phyloP scores from a whole-genome alignment of 495 filamentous ascomycete species.

The Annulohypoxylon bovei region DNA sequence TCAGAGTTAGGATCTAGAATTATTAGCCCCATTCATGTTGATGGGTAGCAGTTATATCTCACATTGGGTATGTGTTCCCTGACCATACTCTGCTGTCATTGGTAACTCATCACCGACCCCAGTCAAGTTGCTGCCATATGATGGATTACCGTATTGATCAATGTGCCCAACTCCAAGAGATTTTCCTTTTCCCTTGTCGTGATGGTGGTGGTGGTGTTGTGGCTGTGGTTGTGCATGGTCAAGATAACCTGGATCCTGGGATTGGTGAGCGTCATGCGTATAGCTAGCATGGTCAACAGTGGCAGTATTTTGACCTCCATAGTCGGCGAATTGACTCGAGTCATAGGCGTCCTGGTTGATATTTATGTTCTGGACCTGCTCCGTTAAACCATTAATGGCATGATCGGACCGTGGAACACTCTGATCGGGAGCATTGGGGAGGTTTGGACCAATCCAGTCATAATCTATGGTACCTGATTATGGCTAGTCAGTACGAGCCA shows the following conservation, averaged over 20 bases:
- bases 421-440: slow-evolving; percentile 31
- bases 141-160: slow-evolving; percentile 22
- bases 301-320: slow-evolving; percentile 20
- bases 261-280: slow-evolving; percentile 35
- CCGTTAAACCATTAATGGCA: slow-evolving; percentile 35
- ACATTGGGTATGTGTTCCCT: slow-evolving; percentile 32
- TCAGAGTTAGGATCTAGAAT: slow-evolving; percentile 24
- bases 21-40: slow-evolving; percentile 5
- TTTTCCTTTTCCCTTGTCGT: slow-evolving; percentile 42
- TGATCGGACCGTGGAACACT: slow-evolving; percentile 43
- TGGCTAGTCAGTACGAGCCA: slow-evolving; percentile 28
- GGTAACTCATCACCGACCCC: background rate
- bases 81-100: slow-evolving; percentile 14
- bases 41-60: background rate
- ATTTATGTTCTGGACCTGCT: slow-evolving; percentile 29
- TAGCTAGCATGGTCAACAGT: slow-evolving; percentile 37
- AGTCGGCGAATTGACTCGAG: slow-evolving; percentile 24
- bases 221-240: slow-evolving; percentile 27
- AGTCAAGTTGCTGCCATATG: slow-evolving; percentile 1
- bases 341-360: slow-evolving; percentile 36
- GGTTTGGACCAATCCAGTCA: slow-evolving; percentile 35
- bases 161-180: slow-evolving; percentile 15
- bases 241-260: slow-evolving; percentile 30
- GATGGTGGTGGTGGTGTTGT: too few relatives aligned
- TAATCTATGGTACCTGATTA: slow-evolving; percentile 40